Percentiles rank a stretch among this genome's conserved stretches.
Evolutionary conservation across 2,329 filamentous ascomycete species (phyloP).

Genomic region (Diplodia seriata): DNA sequence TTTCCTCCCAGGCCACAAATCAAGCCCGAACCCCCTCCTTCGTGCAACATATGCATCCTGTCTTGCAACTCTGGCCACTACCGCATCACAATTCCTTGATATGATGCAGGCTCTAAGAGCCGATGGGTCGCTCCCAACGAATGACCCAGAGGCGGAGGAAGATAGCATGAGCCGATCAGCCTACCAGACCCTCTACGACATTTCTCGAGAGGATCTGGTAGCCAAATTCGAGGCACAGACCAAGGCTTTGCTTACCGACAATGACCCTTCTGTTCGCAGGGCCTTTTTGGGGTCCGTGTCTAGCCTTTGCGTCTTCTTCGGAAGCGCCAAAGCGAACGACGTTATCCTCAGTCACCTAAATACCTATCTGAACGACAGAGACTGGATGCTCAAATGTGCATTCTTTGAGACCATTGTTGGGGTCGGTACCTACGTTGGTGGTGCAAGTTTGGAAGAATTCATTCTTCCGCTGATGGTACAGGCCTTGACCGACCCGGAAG

Average conservation of each 20-base stretch:
- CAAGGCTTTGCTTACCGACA: slow-evolving; percentile 86
- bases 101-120: slow-evolving; percentile 87
- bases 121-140: slow-evolving; percentile 78
- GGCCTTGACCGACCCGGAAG: slow-evolving; percentile 89
- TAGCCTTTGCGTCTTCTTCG: slow-evolving; percentile 93
- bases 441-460: slow-evolving; percentile 89
- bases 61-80: slow-evolving; percentile 84
- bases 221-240: slow-evolving; percentile 86
- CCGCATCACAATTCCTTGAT: slow-evolving; percentile 83
- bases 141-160: slow-evolving; percentile 81
- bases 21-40: slow-evolving; percentile 71
- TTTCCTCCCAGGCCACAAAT: slow-evolving; percentile 57
- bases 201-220: slow-evolving; percentile 81
- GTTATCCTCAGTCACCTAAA: slow-evolving; percentile 96
- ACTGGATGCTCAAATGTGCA: slow-evolving; percentile 95
- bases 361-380: slow-evolving; percentile 93
- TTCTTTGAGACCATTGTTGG: slow-evolving; percentile 97
- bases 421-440: slow-evolving; percentile 88
- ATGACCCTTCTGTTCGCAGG: slow-evolving; percentile 82
- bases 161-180: slow-evolving; percentile 71
- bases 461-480: slow-evolving; percentile 96
- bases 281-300: slow-evolving; percentile 92
- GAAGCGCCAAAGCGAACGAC: slow-evolving; percentile 88
- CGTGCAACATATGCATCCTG: slow-evolving; percentile 93
- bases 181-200: slow-evolving; percentile 85